Conservation (phyloP, 1,284 basidiomycete species). For the Schizophyllum commune region DNA sequence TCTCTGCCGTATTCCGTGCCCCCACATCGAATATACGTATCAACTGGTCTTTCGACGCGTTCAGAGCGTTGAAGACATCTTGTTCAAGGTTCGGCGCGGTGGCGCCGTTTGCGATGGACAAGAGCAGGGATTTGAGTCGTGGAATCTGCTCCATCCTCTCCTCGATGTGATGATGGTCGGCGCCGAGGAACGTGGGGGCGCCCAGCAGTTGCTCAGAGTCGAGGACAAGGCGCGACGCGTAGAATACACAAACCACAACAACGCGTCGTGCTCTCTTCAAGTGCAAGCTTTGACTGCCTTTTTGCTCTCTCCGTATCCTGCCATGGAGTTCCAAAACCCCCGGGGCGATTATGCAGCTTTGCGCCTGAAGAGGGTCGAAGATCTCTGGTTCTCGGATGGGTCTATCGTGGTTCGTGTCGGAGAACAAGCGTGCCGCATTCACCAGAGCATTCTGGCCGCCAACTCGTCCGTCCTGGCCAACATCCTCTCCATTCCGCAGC, state of each 20-base stretch:
- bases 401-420: constrained; percentile 18
- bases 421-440: constrained; percentile 17
- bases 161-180: too few relatives aligned
- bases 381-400: constrained; percentile 19
- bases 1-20: constrained; percentile 51
- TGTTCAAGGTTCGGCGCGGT: constrained; percentile 34
- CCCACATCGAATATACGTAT: constrained; percentile 59
- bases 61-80: constrained; percentile 67
- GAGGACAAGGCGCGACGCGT: too few relatives aligned
- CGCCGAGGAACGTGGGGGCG: too few relatives aligned
- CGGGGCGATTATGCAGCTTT: too few relatives aligned
- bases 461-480: constrained; percentile 19
- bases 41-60: constrained; percentile 55
- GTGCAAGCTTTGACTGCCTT: too few relatives aligned
- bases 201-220: too few relatives aligned
- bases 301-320: too few relatives aligned
- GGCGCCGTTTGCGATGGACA: constrained; percentile 32
- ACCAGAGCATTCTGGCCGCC: constrained; percentile 14
- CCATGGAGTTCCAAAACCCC: too few relatives aligned
- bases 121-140: constrained; percentile 32
- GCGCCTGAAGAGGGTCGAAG: constrained; percentile 1
- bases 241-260: too few relatives aligned
- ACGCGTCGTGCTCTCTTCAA: too few relatives aligned
- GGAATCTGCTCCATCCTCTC: constrained; percentile 35
- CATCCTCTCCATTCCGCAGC: constrained; percentile 19